Conservation (phyloP, 2,329 filamentous ascomycete genomes). For the Teratosphaeriaceae sp. region DNA sequence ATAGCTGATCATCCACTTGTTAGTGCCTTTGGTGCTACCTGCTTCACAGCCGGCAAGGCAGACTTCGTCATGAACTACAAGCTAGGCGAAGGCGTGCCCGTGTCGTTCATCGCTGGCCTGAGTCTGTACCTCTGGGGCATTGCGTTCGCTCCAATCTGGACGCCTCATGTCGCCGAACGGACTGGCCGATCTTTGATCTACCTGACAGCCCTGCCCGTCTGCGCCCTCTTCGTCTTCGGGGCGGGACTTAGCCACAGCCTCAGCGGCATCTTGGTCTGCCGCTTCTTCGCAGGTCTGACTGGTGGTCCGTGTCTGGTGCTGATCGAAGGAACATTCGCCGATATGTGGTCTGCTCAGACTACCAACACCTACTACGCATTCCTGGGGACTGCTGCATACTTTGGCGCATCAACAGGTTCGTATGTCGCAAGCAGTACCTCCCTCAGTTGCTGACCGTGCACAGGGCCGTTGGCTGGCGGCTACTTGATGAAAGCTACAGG, state of each 20-base stretch:
- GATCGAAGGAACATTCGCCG: constrained; percentile 33
- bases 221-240: constrained; percentile 50
- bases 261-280: constrained; percentile 45
- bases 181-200: constrained; percentile 52
- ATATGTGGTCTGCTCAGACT: constrained; percentile 21
- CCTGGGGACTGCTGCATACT: constrained; percentile 25
- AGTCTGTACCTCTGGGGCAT: constrained; percentile 53
- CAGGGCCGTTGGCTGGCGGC: constrained; percentile 21
- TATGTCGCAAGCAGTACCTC: background rate
- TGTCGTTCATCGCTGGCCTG: constrained; percentile 32
- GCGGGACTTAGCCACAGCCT: constrained; percentile 47
- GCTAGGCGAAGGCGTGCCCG: constrained; percentile 50
- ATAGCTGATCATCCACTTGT: no score
- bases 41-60: constrained; percentile 9
- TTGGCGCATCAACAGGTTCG: constrained; percentile 24
- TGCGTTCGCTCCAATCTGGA: constrained; percentile 61
- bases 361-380: constrained; percentile 31
- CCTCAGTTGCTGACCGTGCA: background rate
- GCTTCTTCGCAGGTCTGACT: constrained; percentile 67
- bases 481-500: constrained; percentile 18
- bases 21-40: constrained; percentile 11
- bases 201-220: constrained; percentile 38
- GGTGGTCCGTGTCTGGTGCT: constrained; percentile 51
- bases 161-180: constrained; percentile 53
- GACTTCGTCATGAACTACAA: constrained; percentile 37